A percentile compares a stretch with the other conserved stretches of the same genome.
phyloP scores from a whole-genome alignment of 768 basidiomycete genomes.

The Lentinula sp. region DNA sequence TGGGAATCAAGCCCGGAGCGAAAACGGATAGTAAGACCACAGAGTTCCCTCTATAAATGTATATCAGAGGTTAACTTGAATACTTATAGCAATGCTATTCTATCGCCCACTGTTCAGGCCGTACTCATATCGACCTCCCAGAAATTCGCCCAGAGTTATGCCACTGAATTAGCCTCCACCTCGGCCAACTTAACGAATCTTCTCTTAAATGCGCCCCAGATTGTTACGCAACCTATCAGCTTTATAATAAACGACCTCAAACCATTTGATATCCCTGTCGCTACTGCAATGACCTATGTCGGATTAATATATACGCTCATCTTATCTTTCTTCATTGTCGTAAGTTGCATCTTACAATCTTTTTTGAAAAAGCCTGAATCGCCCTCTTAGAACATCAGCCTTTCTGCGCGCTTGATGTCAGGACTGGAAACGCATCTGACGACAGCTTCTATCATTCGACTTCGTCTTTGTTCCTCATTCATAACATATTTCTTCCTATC shows the following conservation, averaged over 20 bases:
- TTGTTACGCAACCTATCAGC: slow-evolving; percentile 31
- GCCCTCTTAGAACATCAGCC: slow-evolving; percentile 21
- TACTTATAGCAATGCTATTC: slow-evolving; percentile 11
- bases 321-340: slow-evolving; percentile 22
- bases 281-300: slow-evolving; percentile 30
- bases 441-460: slow-evolving; percentile 27
- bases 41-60: slow-evolving; percentile 1
- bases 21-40: slow-evolving; percentile 36
- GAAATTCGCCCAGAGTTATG: slow-evolving; percentile 22
- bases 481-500: slow-evolving; percentile 36
- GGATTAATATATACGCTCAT: slow-evolving; percentile 29
- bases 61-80: not conserved
- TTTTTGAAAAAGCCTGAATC: not conserved
- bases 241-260: slow-evolving; percentile 33
- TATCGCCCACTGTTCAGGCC: slow-evolving; percentile 10
- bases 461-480: slow-evolving; percentile 33
- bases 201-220: slow-evolving; percentile 27
- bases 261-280: slow-evolving; percentile 43
- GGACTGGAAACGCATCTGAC: slow-evolving; percentile 33
- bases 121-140: slow-evolving; percentile 19
- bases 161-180: slow-evolving; percentile 10
- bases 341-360: slow-evolving; percentile 5
- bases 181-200: slow-evolving; percentile 14
- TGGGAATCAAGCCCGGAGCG: slow-evolving; percentile 31
- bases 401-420: slow-evolving; percentile 26